A percentile compares a stretch with the other conserved stretches of the same genome.
These are phyloP conservation scores for Platanthera guangdongensis DNA, from an alignment of 106 monocot species.

Conservation along the genomic window DNA sequence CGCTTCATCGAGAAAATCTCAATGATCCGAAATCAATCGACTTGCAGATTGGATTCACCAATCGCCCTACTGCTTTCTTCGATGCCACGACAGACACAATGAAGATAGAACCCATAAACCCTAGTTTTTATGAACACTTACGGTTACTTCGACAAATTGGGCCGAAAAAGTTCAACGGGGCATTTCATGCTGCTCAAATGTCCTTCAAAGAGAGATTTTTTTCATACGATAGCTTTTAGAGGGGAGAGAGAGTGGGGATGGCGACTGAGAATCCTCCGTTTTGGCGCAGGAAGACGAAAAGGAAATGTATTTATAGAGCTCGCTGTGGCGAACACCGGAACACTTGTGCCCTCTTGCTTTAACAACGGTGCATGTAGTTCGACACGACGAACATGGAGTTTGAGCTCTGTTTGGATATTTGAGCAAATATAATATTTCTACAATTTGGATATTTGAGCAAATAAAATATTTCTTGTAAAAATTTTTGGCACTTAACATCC, in stretches of 20 bases:
- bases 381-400: too few relatives aligned
- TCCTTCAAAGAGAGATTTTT: not conserved
- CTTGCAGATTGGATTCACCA: not conserved
- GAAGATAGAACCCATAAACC: not conserved
- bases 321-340: too few relatives aligned
- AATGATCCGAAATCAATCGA: not conserved
- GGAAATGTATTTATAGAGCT: too few relatives aligned
- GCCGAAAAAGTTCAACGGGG: not conserved
- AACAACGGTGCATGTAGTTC: too few relatives aligned
- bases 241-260: not conserved
- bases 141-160: not conserved
- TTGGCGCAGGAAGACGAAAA: not conserved
- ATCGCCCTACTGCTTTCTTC: not conserved
- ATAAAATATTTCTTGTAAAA: too few relatives aligned
- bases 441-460: too few relatives aligned
- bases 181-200: not conserved
- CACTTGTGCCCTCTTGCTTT: too few relatives aligned
- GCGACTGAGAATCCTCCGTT: not conserved
- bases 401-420: too few relatives aligned
- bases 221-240: not conserved
- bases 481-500: too few relatives aligned
- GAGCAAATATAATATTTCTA: too few relatives aligned
- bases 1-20: not conserved
- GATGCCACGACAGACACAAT: not conserved
- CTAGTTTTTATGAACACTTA: not conserved